phyloP scores from a whole-genome alignment of 177 flowering plant species.

The Telopea speciosissima region DNA sequence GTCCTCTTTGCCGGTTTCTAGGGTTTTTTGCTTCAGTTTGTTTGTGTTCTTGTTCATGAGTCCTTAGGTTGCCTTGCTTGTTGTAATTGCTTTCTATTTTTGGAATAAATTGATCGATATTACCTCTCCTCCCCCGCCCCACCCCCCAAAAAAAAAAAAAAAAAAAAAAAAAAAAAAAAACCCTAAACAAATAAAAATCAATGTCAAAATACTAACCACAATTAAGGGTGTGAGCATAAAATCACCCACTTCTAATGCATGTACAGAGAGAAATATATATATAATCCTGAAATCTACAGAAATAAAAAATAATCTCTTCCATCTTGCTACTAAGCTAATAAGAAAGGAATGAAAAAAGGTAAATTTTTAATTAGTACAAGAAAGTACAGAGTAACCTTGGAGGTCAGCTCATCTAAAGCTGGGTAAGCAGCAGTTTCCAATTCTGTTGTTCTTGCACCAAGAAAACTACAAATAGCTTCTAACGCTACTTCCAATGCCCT shows the following conservation, averaged over 20 bases:
- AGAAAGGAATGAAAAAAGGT: neutral
- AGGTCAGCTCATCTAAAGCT: conserved; percentile 88
- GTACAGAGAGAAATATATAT: neutral
- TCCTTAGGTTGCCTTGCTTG: too few relatives aligned
- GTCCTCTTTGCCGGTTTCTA: too few relatives aligned
- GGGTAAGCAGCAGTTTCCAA: conserved; percentile 91
- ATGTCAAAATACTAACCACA: neutral
- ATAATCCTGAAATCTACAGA: neutral
- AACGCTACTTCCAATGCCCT: conserved; percentile 94
- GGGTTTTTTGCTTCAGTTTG: too few relatives aligned
- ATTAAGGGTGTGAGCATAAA: neutral
- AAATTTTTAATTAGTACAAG: neutral
- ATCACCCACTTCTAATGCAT: neutral
- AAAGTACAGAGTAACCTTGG: conserved; percentile 42
- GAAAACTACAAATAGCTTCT: conserved; percentile 91
- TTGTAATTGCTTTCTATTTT: too few relatives aligned
- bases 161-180: too few relatives aligned
- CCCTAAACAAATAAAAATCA: too few relatives aligned
- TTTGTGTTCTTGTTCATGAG: too few relatives aligned
- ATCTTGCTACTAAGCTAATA: neutral
- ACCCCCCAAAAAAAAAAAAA: too few relatives aligned
- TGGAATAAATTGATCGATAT: too few relatives aligned
- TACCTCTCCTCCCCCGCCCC: too few relatives aligned
- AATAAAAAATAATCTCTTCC: neutral
- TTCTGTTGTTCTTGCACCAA: conserved; percentile 87